Evolutionary conservation across 257 asterid species (phyloP), one percentile per base, ranked within the genome.

Genomic region (Jacaranda copaia): DNA sequence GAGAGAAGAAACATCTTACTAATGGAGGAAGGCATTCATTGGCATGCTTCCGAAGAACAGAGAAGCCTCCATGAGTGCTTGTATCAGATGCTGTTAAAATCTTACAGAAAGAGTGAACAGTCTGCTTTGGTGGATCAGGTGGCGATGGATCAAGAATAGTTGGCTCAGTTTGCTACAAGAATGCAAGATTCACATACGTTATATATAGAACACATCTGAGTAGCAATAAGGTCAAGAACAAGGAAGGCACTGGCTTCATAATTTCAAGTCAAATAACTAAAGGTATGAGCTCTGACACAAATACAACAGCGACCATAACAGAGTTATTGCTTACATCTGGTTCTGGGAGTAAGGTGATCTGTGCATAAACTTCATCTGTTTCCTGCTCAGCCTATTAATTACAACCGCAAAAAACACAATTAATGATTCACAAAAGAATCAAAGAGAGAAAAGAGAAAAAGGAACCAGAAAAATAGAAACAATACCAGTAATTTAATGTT

Each of bases 41-140:
- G 42, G 98, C 98, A 61, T 93, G 98, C 72, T 89, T 92, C n/a
- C 97, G 90, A 60, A 89, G 97, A 67, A 93, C 94, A 38, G 98
- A 93, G 85, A 91, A 93, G 15, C 98, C 98, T 68, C 98, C 98
- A 76, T 93, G 98, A 4, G 98, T 93, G 82, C 98, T 93, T 3
- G 97, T 93, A 84, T 93, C 98, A 48, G 98, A 93, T 8, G 98
- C 98, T 0, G 98, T 93, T 79, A 93, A 87, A 73, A 89, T 88
- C 85, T 93, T 93, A 75, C 92, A 88, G 77, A 93, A 93, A 0
- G 94, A 87, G 58, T 80, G 87, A 71, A 91, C 85, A 5, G 25
- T 69, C 60, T 36, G 80, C 82, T 85, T 89, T 51, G 93, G 93
- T 68, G 83, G 85, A 70, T 89, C 90, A 8, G 89, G 90, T 13